Conservation (phyloP, 1,139 yeast species). For the Sugiyamaella pinicola region DNA sequence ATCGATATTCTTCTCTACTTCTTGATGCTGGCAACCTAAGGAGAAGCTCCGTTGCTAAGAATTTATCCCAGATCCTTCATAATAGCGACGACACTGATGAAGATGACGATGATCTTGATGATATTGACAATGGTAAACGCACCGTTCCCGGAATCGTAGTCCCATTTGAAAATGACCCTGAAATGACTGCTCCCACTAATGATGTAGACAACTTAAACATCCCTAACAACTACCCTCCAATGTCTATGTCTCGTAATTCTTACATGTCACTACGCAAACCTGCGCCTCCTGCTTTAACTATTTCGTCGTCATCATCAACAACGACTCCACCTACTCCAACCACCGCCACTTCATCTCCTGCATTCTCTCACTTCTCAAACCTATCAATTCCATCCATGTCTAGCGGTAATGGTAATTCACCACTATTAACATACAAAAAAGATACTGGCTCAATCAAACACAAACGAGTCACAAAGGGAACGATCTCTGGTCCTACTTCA, state of each 20-base stretch:
- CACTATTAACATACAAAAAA: conserved; percentile 32
- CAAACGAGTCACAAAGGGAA: conserved; percentile 30
- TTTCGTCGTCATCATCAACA: conserved; percentile 1
- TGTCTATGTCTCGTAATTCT: conserved; percentile 4
- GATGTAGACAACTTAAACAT: conserved; percentile 15
- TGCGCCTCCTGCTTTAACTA: conserved; percentile 7
- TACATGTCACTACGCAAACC: conserved; percentile 16
- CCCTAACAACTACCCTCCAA: conserved; percentile 15
- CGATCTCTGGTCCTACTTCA: conserved; percentile 35
- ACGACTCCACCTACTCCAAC: conserved; percentile 3
- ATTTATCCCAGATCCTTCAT: conserved; percentile 15
- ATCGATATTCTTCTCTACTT: conserved; percentile 8
- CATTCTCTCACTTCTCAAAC: conserved; percentile 9
- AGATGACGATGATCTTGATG: conserved; percentile 6
- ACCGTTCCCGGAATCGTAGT: conserved; percentile 19
- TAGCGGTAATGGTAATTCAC: conserved; percentile 11
- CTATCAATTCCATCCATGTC: conserved; percentile 12
- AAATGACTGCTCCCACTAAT: not conserved
- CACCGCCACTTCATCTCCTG: conserved; percentile 4
- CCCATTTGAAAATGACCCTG: conserved; percentile 14
- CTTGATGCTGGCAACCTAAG: conserved; percentile 18
- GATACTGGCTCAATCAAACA: conserved; percentile 28
- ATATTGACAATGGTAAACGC: conserved; percentile 7
- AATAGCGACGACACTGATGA: conserved; percentile 17
- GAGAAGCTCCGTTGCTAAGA: conserved; percentile 21